Percentiles rank a stretch among this genome's conserved stretches.
phyloP scores from a whole-genome alignment of 164 flowering plant genomes.

The Magnolia kwangsiensis region DNA sequence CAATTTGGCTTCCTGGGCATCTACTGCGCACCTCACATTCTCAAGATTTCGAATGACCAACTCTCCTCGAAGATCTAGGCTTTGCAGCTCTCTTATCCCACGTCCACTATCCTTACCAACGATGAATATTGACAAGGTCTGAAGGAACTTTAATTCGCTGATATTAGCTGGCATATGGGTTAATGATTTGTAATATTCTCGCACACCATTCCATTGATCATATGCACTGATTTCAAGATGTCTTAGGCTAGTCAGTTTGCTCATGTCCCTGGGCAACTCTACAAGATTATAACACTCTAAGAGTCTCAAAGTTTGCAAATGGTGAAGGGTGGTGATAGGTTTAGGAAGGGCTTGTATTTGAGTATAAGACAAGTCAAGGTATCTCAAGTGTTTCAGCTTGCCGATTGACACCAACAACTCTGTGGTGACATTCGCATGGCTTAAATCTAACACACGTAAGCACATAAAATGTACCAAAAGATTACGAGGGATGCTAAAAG shows the following conservation, averaged over 20 bases:
- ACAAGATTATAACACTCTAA: not conserved
- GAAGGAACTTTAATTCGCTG: not conserved
- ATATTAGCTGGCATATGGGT: not conserved
- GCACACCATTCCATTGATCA: too few species aligned
- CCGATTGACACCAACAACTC: not conserved
- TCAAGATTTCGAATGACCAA: not conserved
- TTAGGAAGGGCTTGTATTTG: not conserved
- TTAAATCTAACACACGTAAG: not conserved
- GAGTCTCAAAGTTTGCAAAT: constrained; percentile 12
- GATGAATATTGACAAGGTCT: not conserved
- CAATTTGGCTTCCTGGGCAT: not conserved
- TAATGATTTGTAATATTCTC: not conserved
- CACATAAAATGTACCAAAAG: not conserved
- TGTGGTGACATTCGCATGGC: not conserved
- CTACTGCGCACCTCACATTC: too few species aligned
- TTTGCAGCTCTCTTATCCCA: not conserved
- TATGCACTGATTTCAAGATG: constrained; percentile 1
- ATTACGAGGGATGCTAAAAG: too few species aligned
- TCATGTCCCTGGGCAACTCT: not conserved
- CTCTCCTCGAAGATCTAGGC: not conserved
- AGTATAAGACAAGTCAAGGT: not conserved
- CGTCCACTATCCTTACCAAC: not conserved
- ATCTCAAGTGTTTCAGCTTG: constrained; percentile 3
- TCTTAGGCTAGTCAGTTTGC: constrained; percentile 7
- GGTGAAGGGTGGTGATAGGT: not conserved